Conservation (phyloP, 306 rosid genomes). For the Malus orientalis region DNA sequence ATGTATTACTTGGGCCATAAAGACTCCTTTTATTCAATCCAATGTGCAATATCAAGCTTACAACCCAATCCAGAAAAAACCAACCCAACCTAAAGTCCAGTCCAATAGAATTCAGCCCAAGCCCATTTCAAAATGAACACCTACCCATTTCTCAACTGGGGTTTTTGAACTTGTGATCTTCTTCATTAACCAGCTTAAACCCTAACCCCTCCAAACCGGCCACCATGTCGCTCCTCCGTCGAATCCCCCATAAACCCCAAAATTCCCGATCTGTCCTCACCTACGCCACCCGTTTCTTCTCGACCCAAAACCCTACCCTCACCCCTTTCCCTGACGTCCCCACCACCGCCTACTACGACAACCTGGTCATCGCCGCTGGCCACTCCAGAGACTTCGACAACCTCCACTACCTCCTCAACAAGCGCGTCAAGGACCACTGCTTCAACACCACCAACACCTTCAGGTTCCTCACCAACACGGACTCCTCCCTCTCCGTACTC, state of each 20-base stretch:
- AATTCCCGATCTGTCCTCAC: constrained; percentile 4
- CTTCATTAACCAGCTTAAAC: not conserved
- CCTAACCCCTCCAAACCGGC: not conserved
- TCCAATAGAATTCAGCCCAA: not conserved
- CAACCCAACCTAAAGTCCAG: not conserved
- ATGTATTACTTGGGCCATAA: not conserved
- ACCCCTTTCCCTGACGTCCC: constrained; percentile 27
- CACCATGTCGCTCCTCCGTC: constrained; percentile 31
- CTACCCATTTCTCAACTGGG: not conserved
- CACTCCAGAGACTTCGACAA: constrained; percentile 27
- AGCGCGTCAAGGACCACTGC: constrained; percentile 42
- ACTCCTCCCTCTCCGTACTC: constrained; percentile 13
- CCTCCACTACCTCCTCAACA: constrained; percentile 38
- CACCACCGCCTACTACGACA: constrained; percentile 28
- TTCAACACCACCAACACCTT: constrained; percentile 42
- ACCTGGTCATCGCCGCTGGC: constrained; percentile 25
- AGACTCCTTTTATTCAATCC: not conserved
- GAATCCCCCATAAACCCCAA: constrained; percentile 1
- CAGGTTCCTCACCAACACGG: constrained; percentile 39
- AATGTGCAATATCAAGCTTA: not conserved
- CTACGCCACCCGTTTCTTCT: constrained; percentile 14
- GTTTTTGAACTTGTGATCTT: not conserved
- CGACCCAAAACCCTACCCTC: not conserved
- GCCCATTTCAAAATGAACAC: not conserved
- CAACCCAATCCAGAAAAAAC: not conserved